Conservation (phyloP, 2,329 filamentous ascomycete species). For the Phyllosticta citribraziliensis region DNA sequence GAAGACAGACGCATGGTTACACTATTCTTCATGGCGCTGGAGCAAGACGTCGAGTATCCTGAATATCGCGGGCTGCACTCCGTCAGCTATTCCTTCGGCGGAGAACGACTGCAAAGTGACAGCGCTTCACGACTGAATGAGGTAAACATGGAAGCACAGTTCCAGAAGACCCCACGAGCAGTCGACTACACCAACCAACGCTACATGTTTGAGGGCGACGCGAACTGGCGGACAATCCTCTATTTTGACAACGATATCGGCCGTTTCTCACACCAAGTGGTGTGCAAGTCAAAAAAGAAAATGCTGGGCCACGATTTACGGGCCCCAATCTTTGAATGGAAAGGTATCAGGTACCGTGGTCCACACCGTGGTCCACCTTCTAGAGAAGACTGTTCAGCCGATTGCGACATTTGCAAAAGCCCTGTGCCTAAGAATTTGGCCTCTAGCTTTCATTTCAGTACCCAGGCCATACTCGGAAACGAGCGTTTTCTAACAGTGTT, state of each 20-base stretch:
- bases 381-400: background rate
- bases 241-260: background rate
- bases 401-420: background rate
- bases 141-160: background rate
- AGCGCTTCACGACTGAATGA: background rate
- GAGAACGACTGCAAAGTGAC: background rate
- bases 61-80: background rate
- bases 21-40: background rate
- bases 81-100: background rate
- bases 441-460: background rate
- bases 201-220: background rate
- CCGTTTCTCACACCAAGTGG: background rate
- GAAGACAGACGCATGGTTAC: background rate
- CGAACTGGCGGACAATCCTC: background rate
- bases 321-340: background rate
- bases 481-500: slow-evolving; percentile 8
- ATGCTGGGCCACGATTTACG: background rate
- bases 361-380: too few relatives aligned
- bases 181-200: background rate
- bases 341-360: background rate
- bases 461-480: background rate
- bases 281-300: background rate
- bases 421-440: background rate
- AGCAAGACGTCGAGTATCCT: background rate
- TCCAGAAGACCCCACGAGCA: background rate